A percentile compares a stretch with the other conserved stretches of the same genome.
Conservation (phyloP, 306 rosid species). For the Acmispon strigosus region DNA sequence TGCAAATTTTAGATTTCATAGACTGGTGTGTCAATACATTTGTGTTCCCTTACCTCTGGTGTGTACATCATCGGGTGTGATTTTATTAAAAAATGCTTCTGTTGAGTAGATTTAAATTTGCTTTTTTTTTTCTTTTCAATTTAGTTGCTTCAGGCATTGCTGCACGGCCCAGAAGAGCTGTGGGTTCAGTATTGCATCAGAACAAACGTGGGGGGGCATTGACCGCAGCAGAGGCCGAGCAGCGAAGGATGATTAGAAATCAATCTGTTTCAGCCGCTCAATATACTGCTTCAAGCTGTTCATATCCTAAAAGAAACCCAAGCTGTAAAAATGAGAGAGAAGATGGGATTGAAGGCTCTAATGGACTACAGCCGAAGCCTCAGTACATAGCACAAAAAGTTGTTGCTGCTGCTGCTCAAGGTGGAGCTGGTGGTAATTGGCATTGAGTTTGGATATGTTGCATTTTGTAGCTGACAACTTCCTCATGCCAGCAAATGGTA, state of each 20-base stretch:
- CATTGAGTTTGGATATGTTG: constrained; percentile 39
- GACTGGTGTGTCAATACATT: too few species aligned
- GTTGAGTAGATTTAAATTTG: background rate
- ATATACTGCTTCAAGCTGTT: constrained; percentile 46
- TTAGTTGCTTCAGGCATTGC: constrained; percentile 46
- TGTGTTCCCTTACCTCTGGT: background rate
- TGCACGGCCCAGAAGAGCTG: constrained; percentile 91
- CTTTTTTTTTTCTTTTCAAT: background rate
- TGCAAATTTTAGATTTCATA: background rate
- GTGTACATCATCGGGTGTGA: background rate
- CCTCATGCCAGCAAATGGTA: background rate
- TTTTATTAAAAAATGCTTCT: background rate
- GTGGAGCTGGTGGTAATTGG: constrained; percentile 83
- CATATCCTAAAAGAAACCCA: constrained; percentile 84
- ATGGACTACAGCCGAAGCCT: constrained; percentile 78
- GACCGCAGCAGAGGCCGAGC: constrained; percentile 66
- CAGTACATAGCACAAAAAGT: constrained; percentile 85
- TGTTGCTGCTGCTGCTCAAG: constrained; percentile 86
- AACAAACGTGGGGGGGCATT: constrained; percentile 66
- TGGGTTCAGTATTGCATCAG: constrained; percentile 71
- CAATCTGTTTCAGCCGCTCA: constrained; percentile 50
- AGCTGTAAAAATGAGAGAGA: constrained; percentile 72
- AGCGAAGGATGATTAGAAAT: constrained; percentile 59
- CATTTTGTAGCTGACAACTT: background rate
- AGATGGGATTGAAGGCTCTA: constrained; percentile 72